A percentile compares a stretch with the other conserved stretches of the same genome.
These are phyloP conservation scores for Yarrowia deformans DNA, from an alignment of 805 yeast genomes.

Conservation along the genomic window DNA sequence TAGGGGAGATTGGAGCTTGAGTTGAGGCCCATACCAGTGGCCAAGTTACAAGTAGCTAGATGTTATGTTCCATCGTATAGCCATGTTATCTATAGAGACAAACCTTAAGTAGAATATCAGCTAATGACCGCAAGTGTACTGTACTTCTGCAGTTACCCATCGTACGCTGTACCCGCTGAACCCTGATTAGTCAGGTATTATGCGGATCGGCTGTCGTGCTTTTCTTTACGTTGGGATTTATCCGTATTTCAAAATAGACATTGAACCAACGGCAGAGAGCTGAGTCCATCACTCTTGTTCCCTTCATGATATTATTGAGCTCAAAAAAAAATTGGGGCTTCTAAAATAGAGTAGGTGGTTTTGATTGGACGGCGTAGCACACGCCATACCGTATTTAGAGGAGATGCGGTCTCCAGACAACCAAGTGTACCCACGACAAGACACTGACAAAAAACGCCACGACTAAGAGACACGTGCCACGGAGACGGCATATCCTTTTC, in stretches of 20 bases:
- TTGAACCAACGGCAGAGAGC: not conserved
- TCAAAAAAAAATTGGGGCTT: not conserved
- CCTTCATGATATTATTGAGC: not conserved
- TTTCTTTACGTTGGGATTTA: not conserved
- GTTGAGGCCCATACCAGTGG: too few relatives aligned
- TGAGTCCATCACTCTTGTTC: not conserved
- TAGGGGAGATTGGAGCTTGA: not conserved
- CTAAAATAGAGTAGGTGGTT: not conserved
- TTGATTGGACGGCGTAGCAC: not conserved
- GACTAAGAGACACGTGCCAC: not conserved
- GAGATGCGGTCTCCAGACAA: too few relatives aligned
- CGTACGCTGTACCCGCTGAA: not conserved
- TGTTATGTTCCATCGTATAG: too few relatives aligned
- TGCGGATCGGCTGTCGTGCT: not conserved
- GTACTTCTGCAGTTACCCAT: too few relatives aligned
- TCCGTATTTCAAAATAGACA: conserved; percentile 9
- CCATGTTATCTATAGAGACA: too few relatives aligned
- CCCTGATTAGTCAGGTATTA: not conserved
- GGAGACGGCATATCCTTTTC: conserved; percentile 4
- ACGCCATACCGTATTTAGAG: not conserved
- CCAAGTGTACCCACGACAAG: too few relatives aligned
- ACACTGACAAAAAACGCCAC: not conserved
- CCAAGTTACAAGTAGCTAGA: too few relatives aligned
- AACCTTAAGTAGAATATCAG: too few relatives aligned
- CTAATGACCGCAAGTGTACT: too few relatives aligned